Evolutionary conservation across 345 rosid genomes (phyloP).

Genomic region (Euphorbia lathyris): DNA sequence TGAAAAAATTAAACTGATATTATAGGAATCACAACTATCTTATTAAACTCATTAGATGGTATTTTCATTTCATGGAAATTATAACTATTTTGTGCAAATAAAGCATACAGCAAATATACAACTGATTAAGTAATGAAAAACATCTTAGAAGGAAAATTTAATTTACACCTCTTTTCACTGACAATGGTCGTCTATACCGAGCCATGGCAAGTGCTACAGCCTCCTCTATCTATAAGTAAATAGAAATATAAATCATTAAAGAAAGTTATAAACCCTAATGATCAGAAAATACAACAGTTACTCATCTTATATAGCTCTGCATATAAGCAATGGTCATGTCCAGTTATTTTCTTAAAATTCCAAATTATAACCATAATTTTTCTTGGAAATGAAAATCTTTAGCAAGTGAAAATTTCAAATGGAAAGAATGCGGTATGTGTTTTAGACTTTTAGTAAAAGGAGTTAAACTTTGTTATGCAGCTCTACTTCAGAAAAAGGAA

Average conservation of each 20-base stretch:
- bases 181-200: conserved; percentile 42
- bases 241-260: neutral
- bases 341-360: too few relatives aligned
- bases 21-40: neutral
- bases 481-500: too few relatives aligned
- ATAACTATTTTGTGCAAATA: neutral
- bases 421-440: too few relatives aligned
- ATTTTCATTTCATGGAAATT: neutral
- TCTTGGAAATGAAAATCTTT: too few relatives aligned
- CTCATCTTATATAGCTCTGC: too few relatives aligned
- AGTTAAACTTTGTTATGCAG: too few relatives aligned
- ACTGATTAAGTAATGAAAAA: neutral
- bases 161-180: conserved; percentile 38
- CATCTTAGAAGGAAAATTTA: neutral
- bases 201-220: conserved; percentile 83
- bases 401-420: too few relatives aligned
- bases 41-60: neutral
- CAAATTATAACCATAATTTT: too few relatives aligned
- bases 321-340: too few relatives aligned
- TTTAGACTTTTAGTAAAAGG: too few relatives aligned
- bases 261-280: neutral
- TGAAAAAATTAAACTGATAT: neutral
- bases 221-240: conserved; percentile 54
- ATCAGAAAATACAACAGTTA: neutral
- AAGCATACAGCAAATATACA: neutral